These are phyloP conservation scores for Malassezia brasiliensis DNA, from an alignment of 1,284 basidiomycete species.

Conservation along the genomic window DNA sequence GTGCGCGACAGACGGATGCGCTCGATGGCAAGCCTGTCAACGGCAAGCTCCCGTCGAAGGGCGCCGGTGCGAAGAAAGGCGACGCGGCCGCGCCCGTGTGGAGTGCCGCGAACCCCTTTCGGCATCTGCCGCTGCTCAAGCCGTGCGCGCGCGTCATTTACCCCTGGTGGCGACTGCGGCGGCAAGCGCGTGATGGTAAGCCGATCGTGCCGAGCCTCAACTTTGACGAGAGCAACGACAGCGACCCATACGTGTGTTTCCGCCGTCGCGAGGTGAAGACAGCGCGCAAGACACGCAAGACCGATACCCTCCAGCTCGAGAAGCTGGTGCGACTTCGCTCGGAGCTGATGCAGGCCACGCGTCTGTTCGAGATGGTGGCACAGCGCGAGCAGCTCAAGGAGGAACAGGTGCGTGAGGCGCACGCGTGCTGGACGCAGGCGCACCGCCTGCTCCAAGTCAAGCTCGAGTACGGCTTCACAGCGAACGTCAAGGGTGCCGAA, in stretches of 20 bases:
- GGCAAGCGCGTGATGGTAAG: constrained; percentile 39
- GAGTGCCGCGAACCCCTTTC: constrained; percentile 37
- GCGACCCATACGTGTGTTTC: constrained; percentile 97
- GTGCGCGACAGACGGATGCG: constrained; percentile 15
- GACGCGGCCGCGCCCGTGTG: constrained; percentile 14
- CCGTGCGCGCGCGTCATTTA: constrained; percentile 31
- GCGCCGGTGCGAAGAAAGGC: neutral
- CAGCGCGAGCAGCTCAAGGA: constrained; percentile 43
- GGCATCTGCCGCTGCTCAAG: constrained; percentile 38
- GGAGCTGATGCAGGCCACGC: constrained; percentile 36
- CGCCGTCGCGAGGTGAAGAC: constrained; percentile 88
- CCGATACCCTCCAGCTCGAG: constrained; percentile 44
- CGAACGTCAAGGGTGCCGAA: constrained; percentile 30
- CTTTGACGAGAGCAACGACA: constrained; percentile 79
- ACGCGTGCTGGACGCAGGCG: constrained; percentile 33
- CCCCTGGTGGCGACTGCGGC: constrained; percentile 42
- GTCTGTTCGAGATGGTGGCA: constrained; percentile 32
- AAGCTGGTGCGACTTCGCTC: constrained; percentile 42
- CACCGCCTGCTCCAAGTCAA: constrained; percentile 38
- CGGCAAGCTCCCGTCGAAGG: neutral
- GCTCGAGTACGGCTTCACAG: constrained; percentile 34
- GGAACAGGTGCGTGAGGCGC: constrained; percentile 25
- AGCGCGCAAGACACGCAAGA: constrained; percentile 74
- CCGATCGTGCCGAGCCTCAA: constrained; percentile 36
- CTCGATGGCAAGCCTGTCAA: constrained; percentile 4